Percentiles rank a stretch among this genome's conserved stretches.
Evolutionary conservation across 768 basidiomycete genomes (phyloP).

Genomic region (Rhizopogon vulgaris): DNA sequence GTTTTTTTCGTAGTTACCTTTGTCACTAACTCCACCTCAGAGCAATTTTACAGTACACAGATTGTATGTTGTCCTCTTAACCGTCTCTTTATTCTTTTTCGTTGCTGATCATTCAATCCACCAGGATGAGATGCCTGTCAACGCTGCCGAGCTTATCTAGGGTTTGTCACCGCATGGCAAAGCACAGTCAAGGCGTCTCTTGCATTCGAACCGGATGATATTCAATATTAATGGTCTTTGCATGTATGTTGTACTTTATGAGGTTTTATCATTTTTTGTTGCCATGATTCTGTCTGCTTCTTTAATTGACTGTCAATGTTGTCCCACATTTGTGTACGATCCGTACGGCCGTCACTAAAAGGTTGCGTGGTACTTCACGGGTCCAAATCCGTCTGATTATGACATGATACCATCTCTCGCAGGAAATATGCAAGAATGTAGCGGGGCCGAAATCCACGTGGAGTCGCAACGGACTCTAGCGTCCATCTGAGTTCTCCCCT

Average conservation of each 20-base stretch:
- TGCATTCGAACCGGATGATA: conserved; percentile 2
- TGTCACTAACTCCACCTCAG: conserved; percentile 30
- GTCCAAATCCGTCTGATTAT: neutral
- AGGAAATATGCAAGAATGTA: neutral
- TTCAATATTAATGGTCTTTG: neutral
- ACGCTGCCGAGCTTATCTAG: conserved; percentile 95
- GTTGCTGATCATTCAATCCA: conserved; percentile 17
- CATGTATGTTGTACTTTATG: conserved; percentile 15
- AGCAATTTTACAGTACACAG: conserved; percentile 96
- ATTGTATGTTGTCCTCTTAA: conserved; percentile 48
- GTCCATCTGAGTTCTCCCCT: too few species aligned
- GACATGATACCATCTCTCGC: neutral
- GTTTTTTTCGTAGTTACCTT: conserved; percentile 1
- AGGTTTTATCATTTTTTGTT: conserved; percentile 6
- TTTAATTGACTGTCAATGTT: neutral
- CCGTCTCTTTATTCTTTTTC: neutral
- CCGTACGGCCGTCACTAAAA: neutral
- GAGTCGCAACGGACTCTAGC: neutral
- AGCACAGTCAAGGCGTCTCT: neutral
- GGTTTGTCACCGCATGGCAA: neutral
- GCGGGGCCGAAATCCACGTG: neutral
- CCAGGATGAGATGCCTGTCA: conserved; percentile 98
- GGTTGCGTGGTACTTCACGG: neutral
- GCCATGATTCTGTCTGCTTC: neutral
- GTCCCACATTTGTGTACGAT: neutral